Base-by-base conservation (phyloP, 1,284 basidiomycete genomes). In the Meripilus lineatus region DNA sequence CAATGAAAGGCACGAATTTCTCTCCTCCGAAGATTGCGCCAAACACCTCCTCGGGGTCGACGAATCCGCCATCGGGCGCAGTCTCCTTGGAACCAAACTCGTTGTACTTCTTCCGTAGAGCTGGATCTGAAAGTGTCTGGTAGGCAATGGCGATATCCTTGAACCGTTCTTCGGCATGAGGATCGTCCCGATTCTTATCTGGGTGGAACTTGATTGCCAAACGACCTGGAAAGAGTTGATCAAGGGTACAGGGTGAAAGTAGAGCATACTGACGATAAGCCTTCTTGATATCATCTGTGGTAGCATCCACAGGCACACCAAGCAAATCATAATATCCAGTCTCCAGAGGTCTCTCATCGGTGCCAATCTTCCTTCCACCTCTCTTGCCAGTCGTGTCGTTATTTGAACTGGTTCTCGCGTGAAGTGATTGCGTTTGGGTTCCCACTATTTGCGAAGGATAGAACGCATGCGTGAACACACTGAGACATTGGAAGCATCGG, bases 171-270 rank as follows among this genome's bases (percentile, higher is more conserved):
- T 91, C 93, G 0, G 93, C 94, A 45, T 83, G 74, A 0, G 93
- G 92, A 65, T 98, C 93, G 58, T 93, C 85, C 0, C 87, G 89
- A 61, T 98, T 98, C 77, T 98, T 90, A 71, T 91, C 87, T 0
- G 89, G 86, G 58, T 90, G 84, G 56, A 88, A 84, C 66, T 95
- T 95, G 68, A 97, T 96, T 2, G 95, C 95, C 42, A 96, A 72
- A 15, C 94, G 82, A 40, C 93, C 87, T 87, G 50, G 15, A 51
- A 37, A 50, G n/a, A n/a, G n/a, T n/a, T n/a, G n/a, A 33, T 21
- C 25, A 24, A 24, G 15, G 22, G 18, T 11, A 18, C n/a, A 20
- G 24, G 13, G 18, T 44, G 18, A 42, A 35, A 23, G 45, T 6
- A 26, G 24, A 24, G 25, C 33, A 24, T 32, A 67, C 84, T 50